A percentile compares a stretch with the other conserved stretches of the same genome.
phyloP scores from a whole-genome alignment of 2,329 filamentous ascomycete genomes.

The Coniochaeta ligniaria region DNA sequence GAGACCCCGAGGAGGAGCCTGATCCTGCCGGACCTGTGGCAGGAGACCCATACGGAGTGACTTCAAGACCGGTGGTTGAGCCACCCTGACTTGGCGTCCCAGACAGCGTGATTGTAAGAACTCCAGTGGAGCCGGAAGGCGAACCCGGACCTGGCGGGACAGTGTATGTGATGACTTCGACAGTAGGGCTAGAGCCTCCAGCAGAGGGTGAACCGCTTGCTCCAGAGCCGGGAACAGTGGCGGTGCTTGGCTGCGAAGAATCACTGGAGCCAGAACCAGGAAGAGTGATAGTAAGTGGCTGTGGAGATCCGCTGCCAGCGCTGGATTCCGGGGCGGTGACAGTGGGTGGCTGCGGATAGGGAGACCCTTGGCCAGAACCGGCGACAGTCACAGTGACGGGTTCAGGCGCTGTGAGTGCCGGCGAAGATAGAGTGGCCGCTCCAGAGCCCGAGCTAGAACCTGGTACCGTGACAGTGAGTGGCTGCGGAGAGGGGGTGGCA shows the following conservation, averaged over 20 bases:
- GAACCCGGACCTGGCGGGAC: conserved; percentile 7
- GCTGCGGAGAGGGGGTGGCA: background rate
- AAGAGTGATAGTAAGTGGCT: conserved; percentile 1
- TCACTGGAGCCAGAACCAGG: background rate
- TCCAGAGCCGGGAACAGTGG: background rate
- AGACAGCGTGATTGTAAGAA: conserved; percentile 10
- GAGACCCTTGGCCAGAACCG: background rate
- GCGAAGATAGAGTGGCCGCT: background rate
- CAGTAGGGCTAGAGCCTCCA: background rate
- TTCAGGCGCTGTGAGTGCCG: background rate
- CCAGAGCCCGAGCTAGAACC: background rate
- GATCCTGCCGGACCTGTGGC: background rate
- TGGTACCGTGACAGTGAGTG: conserved; percentile 5
- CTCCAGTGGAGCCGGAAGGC: conserved; percentile 11
- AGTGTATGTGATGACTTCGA: conserved; percentile 11
- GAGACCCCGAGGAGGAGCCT: background rate
- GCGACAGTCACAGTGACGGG: background rate
- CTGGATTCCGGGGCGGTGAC: conserved; percentile 4
- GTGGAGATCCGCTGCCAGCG: background rate
- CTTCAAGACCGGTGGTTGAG: background rate
- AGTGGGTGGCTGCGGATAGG: conserved; percentile 4
- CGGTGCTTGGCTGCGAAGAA: background rate
- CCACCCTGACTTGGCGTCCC: background rate
- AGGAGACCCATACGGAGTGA: background rate
- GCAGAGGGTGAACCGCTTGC: background rate